Conservation (phyloP, 2,329 filamentous ascomycete genomes). For the Amphichorda felina region DNA sequence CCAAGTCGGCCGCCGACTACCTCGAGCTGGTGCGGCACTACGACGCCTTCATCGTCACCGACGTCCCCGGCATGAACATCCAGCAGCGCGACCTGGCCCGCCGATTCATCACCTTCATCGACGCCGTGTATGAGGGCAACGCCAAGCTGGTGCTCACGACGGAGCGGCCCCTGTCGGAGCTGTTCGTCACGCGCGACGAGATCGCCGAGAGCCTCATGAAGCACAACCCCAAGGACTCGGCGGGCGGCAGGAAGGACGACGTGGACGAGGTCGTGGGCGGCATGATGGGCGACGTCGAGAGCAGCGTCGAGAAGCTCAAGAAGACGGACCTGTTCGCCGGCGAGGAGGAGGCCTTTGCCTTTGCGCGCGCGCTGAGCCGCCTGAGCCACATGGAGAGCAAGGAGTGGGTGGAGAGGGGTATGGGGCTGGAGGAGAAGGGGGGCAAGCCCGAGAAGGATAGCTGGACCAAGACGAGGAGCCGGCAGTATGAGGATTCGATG, state of each 20-base stretch:
- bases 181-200: slow-evolving; percentile 70
- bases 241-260: slow-evolving; percentile 14
- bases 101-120: slow-evolving; percentile 94
- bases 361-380: slow-evolving; percentile 75
- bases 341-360: slow-evolving; percentile 94
- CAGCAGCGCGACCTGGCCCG: slow-evolving; percentile 77
- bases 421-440: slow-evolving; percentile 51
- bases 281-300: slow-evolving; percentile 78
- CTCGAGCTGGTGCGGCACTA: slow-evolving; percentile 84
- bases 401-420: slow-evolving; percentile 85
- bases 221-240: slow-evolving; percentile 26
- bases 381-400: slow-evolving; percentile 86
- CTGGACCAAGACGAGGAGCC: slow-evolving; percentile 53
- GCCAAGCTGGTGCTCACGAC: slow-evolving; percentile 94
- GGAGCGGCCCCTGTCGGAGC: slow-evolving; percentile 69
- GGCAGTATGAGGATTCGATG: slow-evolving; percentile 59
- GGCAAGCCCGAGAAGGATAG: slow-evolving; percentile 53
- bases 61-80: slow-evolving; percentile 85
- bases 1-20: slow-evolving; percentile 90
- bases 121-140: slow-evolving; percentile 84
- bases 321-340: slow-evolving; percentile 80
- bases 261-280: slow-evolving; percentile 62
- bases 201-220: slow-evolving; percentile 45
- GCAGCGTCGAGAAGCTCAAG: slow-evolving; percentile 77
- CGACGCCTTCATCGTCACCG: slow-evolving; percentile 83